A percentile compares a stretch with the other conserved stretches of the same genome.
phyloP scores from a whole-genome alignment of 495 filamentous ascomycete genomes.

The Usnea hakonensis region DNA sequence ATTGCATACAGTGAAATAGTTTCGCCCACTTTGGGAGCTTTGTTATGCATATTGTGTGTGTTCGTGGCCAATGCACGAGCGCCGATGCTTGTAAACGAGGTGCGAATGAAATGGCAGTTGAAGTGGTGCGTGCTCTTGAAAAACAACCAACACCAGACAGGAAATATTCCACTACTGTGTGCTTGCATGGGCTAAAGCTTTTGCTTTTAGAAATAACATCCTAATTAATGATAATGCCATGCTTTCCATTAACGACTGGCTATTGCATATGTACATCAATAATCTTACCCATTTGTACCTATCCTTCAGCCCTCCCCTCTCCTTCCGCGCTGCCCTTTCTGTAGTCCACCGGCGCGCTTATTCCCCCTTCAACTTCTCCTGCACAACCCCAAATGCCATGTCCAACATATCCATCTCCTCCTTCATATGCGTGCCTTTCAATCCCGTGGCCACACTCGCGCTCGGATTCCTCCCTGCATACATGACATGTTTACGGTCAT shows the following conservation, averaged over 20 bases:
- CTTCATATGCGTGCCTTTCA: conserved; percentile 82
- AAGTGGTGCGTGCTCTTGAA: background rate
- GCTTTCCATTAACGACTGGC: background rate
- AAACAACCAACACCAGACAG: too few species aligned
- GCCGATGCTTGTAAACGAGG: background rate
- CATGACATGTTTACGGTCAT: conserved; percentile 89
- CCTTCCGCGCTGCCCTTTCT: background rate
- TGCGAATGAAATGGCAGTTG: background rate
- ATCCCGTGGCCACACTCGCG: conserved; percentile 84
- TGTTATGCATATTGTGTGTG: background rate
- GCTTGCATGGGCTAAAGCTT: background rate
- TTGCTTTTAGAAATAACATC: background rate
- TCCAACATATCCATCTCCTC: conserved; percentile 89
- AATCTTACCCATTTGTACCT: background rate
- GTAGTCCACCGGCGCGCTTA: conserved; percentile 3
- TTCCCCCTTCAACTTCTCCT: conserved; percentile 52
- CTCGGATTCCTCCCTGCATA: conserved; percentile 90
- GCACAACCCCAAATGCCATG: conserved; percentile 57
- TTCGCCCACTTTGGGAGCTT: background rate
- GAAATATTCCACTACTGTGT: too few species aligned
- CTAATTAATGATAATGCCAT: background rate
- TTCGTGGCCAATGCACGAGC: background rate
- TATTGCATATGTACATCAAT: background rate
- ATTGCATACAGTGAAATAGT: background rate
- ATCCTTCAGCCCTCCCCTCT: background rate